Base-by-base conservation (phyloP, 495 filamentous ascomycete species). In the Hypoxylon crocopeplum region DNA sequence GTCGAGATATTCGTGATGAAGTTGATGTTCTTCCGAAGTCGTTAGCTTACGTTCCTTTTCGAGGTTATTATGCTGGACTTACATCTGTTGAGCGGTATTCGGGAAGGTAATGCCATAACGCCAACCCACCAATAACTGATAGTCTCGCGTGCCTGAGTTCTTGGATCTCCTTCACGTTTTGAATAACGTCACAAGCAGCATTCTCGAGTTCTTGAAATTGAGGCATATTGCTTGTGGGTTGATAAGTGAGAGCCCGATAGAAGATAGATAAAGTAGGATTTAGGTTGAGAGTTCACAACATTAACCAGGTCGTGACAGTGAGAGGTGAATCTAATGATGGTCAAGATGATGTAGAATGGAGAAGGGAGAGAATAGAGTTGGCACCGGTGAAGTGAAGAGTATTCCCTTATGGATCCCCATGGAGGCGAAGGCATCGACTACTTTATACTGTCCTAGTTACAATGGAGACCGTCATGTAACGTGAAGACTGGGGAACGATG, bases 151-250 rank as follows among this genome's bases (percentile, higher is more conserved):
- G 52, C 3, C 16, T 57, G n/a, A 70, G 60, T 12, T 68, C 64
- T 5, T 63, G 54, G 2, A 70, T 70, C 15, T 70, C 48, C 46
- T 65, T 68, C 39, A 70, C 59, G 2, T 65, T 57, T 17, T 68
- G 50, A 6, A 70, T 56, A 39, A 70, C 61, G 44, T 65, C 59
- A 19, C 60, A 59, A 21, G 58, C 56, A 29, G 60, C 67, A 22
- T 41, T 36, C 27, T 70, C 64, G 12, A 70, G 56, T 48, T 70
- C 60, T 7, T 62, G 25, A 15, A 62, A 21, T 33, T 7, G 50
- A 45, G 47, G 45, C 56, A 61, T 56, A 4, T 49, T 49, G 11
- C 34, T 22, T 8, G 22, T 40, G 19, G 13, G 20, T 42, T 27
- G n/a, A 32, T 6, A 27, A 54, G 25, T 24, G 10, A 38, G 22